phyloP scores from a whole-genome alignment of 192 early-diverging fungal species.

The Podila horticola region DNA sequence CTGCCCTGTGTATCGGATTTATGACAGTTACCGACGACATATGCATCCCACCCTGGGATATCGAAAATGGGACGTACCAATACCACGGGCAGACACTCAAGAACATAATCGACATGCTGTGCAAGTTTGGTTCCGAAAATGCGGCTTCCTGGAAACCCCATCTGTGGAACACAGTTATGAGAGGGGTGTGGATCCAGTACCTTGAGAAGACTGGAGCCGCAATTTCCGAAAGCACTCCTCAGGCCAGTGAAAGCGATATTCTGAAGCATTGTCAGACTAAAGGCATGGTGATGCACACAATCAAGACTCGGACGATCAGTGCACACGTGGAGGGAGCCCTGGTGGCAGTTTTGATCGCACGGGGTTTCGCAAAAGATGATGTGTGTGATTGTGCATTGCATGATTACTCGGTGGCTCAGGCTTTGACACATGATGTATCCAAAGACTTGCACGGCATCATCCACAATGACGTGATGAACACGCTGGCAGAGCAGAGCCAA shows the following conservation, averaged over 20 bases:
- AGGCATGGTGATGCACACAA: neutral
- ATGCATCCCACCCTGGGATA: conserved; percentile 6
- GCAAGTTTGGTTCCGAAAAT: conserved; percentile 1
- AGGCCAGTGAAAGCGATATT: conserved; percentile 2
- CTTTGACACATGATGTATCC: too few species aligned
- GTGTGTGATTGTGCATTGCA: too few species aligned
- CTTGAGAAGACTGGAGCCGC: conserved; percentile 9
- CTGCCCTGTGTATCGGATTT: conserved; percentile 4
- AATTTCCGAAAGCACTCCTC: conserved; percentile 3
- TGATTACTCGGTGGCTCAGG: too few species aligned
- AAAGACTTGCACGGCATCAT: too few species aligned
- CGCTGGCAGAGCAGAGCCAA: too few species aligned
- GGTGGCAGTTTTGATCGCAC: too few species aligned
- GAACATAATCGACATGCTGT: conserved; percentile 4
- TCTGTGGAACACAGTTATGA: conserved; percentile 8
- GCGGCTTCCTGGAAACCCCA: neutral
- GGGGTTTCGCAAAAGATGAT: too few species aligned
- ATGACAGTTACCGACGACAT: neutral
- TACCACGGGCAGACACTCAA: conserved; percentile 6
- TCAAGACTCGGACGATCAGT: too few species aligned
- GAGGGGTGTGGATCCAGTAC: conserved; percentile 1
- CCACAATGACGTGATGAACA: too few species aligned
- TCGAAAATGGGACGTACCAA: neutral
- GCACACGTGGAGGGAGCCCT: too few species aligned
- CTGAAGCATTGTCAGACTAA: neutral